Evolutionary conservation across 1,284 basidiomycete species (phyloP).

Genomic region (Ceratobasidium sp.): DNA sequence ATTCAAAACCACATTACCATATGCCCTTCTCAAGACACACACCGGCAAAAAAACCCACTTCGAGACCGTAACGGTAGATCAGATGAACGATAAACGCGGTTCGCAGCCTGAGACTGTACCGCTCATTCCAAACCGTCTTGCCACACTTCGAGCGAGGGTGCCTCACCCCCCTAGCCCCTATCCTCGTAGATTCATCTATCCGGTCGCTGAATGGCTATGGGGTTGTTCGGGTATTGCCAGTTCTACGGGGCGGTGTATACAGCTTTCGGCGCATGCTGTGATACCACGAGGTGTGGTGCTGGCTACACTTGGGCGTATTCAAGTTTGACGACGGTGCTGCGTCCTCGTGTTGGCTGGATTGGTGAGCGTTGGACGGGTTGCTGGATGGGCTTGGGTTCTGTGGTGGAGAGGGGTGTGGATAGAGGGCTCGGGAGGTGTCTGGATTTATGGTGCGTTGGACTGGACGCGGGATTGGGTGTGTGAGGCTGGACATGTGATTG

Average conservation of each 20-base stretch:
- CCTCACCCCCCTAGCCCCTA: background rate
- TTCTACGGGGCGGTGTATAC: background rate
- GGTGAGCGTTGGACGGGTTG: background rate
- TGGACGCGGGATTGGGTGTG: background rate
- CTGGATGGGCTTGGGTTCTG: background rate
- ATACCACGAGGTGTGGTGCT: background rate
- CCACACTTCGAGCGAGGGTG: too few species aligned
- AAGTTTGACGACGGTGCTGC: constrained; percentile 5
- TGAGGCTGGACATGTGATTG: constrained; percentile 9
- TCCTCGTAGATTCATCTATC: background rate
- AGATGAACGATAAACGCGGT: background rate
- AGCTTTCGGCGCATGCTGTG: background rate
- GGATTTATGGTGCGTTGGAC: background rate
- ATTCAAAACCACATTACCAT: background rate
- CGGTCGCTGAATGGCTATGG: background rate
- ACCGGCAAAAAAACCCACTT: too few species aligned
- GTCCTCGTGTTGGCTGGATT: constrained; percentile 17
- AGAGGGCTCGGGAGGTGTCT: background rate
- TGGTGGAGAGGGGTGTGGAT: background rate
- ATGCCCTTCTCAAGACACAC: background rate
- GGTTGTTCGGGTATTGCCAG: background rate
- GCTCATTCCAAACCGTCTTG: background rate
- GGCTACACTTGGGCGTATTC: background rate
- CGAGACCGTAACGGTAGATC: too few species aligned
- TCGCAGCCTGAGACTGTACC: background rate